Evolutionary conservation across 225 moss, liverwort and hornwort genomes (phyloP).

Genomic region (Antitrichia curtipendula): DNA sequence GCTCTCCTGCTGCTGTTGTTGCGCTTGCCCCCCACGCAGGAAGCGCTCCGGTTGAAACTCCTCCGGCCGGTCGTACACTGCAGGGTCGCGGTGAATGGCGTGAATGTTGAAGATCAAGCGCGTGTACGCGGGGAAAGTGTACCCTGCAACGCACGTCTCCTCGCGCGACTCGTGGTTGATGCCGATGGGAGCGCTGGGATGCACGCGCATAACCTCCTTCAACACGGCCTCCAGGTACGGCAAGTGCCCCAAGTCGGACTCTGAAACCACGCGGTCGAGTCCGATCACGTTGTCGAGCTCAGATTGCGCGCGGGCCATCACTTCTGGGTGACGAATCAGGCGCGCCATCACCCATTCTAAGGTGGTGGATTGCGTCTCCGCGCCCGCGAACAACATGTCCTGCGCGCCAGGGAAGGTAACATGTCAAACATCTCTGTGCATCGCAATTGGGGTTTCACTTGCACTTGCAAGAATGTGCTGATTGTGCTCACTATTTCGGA

Average conservation of each 20-base stretch:
- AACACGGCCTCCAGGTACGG: conserved; percentile 53
- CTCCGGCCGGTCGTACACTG: conserved; percentile 27
- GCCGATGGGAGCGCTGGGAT: conserved; percentile 32
- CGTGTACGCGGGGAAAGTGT: conserved; percentile 47
- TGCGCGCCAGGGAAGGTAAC: background rate
- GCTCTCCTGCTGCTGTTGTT: background rate
- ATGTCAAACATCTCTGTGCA: background rate
- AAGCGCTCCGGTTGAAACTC: conserved; percentile 22
- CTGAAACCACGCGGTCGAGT: conserved; percentile 31
- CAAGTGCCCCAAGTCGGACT: conserved; percentile 41
- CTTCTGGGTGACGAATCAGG: conserved; percentile 42
- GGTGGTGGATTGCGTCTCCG: conserved; percentile 48
- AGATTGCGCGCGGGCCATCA: conserved; percentile 20
- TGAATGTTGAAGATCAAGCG: conserved; percentile 39
- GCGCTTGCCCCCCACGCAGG: background rate
- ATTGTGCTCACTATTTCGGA: background rate
- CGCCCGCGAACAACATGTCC: conserved; percentile 59
- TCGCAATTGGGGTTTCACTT: background rate
- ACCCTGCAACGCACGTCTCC: conserved; percentile 17
- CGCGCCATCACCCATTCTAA: conserved; percentile 56
- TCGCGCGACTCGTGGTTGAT: conserved; percentile 33
- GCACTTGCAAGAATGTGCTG: background rate
- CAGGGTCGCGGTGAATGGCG: conserved; percentile 32
- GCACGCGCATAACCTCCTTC: conserved; percentile 53
- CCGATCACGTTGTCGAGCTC: conserved; percentile 65